Evolutionary conservation across 768 basidiomycete species (phyloP), one percentile per base, ranked within the genome.

Genomic region (Leccinum longicurvipes): DNA sequence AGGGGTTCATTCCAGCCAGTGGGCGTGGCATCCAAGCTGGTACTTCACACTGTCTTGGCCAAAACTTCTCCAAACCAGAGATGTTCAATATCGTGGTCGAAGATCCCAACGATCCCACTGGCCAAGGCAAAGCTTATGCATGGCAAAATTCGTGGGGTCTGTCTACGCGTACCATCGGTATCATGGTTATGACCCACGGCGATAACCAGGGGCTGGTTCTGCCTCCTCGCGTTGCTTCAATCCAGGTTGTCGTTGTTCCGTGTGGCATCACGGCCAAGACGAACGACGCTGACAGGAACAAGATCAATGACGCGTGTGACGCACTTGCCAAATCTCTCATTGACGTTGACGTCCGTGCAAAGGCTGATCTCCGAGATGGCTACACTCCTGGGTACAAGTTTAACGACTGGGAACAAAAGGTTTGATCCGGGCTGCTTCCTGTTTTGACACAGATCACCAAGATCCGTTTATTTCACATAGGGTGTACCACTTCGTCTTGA

Each of bases 111-210:
- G 88, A 88, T 63, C 77, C 82, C 7, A 80, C 79, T 2, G 80
- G 80, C 21, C 78, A 82, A 64, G 77, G 79, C 53, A 94, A 94
- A 77, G 72, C 82, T 0, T 86, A 87, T 60, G 94, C 93, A 11
- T 98, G 94, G 93, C 96, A 98, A 74, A 99, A 98, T 75, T 95
- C 92, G 31, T 98, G 97, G 97, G 97, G 97, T 66, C 76, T 98
- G 51, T 92, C 90, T 47, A 98, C 96, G n/a, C 81, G 97, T 55
- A 83, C 91, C 25, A 93, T 99, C 64, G 97, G 97, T 67, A 91
- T 98, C 54, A 98, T 98, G 96, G 94, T 97, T 63, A 99, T 99
- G 97, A 85, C 92, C 6, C 96, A 99, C 68, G 95, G 96, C 31
- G 97, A 99, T 72, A 93, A 99, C 71, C 91, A 97, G 67, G 97